Evolutionary conservation across 176 grass and related monocot genomes (phyloP), one percentile per base, ranked within the genome.

Genomic region (Oropetium thomaeum): DNA sequence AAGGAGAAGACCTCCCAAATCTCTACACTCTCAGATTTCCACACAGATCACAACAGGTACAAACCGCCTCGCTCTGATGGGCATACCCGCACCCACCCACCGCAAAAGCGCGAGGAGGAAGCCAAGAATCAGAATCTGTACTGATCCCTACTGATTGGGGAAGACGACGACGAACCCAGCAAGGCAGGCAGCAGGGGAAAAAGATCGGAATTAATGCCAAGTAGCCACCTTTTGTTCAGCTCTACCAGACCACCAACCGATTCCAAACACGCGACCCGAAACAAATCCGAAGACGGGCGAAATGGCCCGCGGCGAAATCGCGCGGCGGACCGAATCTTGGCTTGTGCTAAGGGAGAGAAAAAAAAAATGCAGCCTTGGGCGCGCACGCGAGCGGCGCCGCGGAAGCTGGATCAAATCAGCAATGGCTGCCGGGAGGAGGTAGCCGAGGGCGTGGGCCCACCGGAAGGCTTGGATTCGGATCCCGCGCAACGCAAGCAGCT

Each of bases 1-100:
- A 89, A 82, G 70, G 90, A 91, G 77, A 91, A 73, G 43, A 93
- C 57, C 79, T 93, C 90, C 85, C 85, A 89, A 91, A 97, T 97
- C 87, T 93, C 90, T 88, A 97, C 93, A 80, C 67, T 93, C 80
- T 65, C 72, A 30, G 74, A 85, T 89, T 74, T 65, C 57, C 58
- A 59, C 60, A 28, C 72, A 29, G 58, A 82, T 47, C 73, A 30
- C 47, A n/a, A 30, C 47, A 43, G 71, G 32, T 25, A 54, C 12
- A 45, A 65, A 65, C 69, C 57, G 60, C 58, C n/a, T n/a, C 58
- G 28, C 19, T 3, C 38, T 22, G 54, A 81, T 75, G 70, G 70
- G 63, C 38, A 71, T 61, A 41, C 40, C 66, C 62, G 48, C 26
- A 44, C 26, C 58, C 26, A 44, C 26, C 58, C 28, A 35, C 65